These are phyloP conservation scores for Blastobotrys persicus DNA, from an alignment of 1,139 yeast species.

Conservation along the genomic window DNA sequence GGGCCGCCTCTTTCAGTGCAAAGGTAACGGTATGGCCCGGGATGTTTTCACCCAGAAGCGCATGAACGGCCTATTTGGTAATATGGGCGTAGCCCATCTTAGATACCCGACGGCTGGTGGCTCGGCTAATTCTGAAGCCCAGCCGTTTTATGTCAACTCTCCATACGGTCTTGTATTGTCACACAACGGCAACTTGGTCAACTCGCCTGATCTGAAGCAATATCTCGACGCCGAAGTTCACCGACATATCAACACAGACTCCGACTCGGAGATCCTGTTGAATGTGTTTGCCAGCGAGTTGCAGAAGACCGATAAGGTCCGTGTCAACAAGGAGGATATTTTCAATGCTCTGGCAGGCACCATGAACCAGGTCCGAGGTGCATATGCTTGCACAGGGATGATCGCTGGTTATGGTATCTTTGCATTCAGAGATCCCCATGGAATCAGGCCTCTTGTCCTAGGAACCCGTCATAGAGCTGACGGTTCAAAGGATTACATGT, in stretches of 20 bases:
- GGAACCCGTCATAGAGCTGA: conserved; percentile 73
- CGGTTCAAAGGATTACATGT: conserved; percentile 86
- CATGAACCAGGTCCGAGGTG: conserved; percentile 80
- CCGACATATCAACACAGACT: conserved; percentile 95
- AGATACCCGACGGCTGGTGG: conserved; percentile 99
- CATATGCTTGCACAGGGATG: conserved; percentile 93
- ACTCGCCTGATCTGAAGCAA: conserved; percentile 70
- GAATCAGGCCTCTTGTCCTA: conserved; percentile 83
- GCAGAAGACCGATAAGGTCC: conserved; percentile 85
- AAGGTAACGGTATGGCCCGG: conserved; percentile 98
- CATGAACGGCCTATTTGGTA: conserved; percentile 78
- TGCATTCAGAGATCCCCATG: conserved; percentile 97
- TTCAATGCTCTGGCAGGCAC: conserved; percentile 84
- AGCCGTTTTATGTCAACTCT: conserved; percentile 95
- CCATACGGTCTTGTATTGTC: conserved; percentile 90
- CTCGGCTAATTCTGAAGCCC: conserved; percentile 94
- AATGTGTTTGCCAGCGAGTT: conserved; percentile 90
- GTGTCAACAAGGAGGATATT: conserved; percentile 88
- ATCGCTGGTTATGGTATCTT: conserved; percentile 93
- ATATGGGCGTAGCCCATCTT: conserved; percentile 92
- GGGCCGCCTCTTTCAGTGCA: conserved; percentile 94
- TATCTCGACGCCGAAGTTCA: conserved; percentile 92
- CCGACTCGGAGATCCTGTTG: conserved; percentile 86
- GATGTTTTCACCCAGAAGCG: conserved; percentile 89
- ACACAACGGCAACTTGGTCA: conserved; percentile 94